A percentile compares a stretch with the other conserved stretches of the same genome.
Evolutionary conservation across 192 early-diverging fungal genomes (phyloP).

Genomic region (Oehlia diaphana): DNA sequence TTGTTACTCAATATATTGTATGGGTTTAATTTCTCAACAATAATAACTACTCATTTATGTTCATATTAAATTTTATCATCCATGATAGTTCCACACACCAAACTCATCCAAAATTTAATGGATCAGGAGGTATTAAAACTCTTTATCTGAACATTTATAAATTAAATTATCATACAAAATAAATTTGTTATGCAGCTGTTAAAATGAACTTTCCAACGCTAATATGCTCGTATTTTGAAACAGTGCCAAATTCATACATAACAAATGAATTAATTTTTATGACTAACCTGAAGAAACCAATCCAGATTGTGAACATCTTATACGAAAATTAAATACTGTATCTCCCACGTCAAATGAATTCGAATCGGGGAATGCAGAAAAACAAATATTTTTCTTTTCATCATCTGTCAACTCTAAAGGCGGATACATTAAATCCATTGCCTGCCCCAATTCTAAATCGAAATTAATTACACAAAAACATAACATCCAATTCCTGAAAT

Average conservation of each 20-base stretch:
- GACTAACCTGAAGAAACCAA: constrained; percentile 51
- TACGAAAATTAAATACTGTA: constrained; percentile 71
- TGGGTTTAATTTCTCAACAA: too few relatives aligned
- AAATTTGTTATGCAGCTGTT: background rate
- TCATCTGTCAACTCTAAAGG: constrained; percentile 62
- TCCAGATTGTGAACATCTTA: constrained; percentile 58
- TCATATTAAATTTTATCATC: background rate
- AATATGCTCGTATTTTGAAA: background rate
- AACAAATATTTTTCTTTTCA: constrained; percentile 76
- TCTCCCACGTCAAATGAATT: constrained; percentile 75
- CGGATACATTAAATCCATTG: constrained; percentile 71
- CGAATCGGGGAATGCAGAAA: constrained; percentile 78
- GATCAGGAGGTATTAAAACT: background rate
- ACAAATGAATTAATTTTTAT: constrained; percentile 10
- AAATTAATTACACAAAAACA: constrained; percentile 79
- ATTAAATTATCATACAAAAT: background rate
- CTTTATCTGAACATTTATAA: too few relatives aligned
- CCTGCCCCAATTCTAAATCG: constrained; percentile 82
- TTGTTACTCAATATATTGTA: background rate
- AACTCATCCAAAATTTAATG: background rate
- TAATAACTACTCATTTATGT: background rate
- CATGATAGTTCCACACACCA: background rate
- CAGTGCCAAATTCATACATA: background rate
- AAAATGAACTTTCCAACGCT: too few relatives aligned
- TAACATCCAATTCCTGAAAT: constrained; percentile 66